Evolutionary conservation across 2,329 filamentous ascomycete species (phyloP).

Genomic region (Cladosporium sp.): DNA sequence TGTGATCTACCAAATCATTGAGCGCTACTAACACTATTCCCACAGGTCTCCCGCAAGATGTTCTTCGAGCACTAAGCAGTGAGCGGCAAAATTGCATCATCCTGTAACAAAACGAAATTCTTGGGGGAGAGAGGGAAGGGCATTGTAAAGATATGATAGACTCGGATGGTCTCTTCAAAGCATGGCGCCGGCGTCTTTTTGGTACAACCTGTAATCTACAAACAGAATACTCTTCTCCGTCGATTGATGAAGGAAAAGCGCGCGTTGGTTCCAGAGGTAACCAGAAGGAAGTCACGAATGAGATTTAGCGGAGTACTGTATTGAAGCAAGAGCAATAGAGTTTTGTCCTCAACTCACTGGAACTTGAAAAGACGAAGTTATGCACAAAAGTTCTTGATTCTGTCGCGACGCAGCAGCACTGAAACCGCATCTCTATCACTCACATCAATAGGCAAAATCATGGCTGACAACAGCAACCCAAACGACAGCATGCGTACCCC

Average conservation of each 20-base stretch:
- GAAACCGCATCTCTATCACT: neutral
- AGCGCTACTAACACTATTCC: neutral
- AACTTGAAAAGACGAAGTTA: neutral
- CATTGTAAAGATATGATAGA: constrained; percentile 20
- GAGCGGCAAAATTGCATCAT: constrained; percentile 8
- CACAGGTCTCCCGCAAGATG: constrained; percentile 16
- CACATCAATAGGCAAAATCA: neutral
- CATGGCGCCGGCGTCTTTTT: constrained; percentile 19
- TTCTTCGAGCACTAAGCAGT: constrained; percentile 17
- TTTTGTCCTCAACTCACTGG: neutral
- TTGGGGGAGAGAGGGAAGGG: neutral
- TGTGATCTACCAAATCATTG: neutral
- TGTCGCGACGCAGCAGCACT: neutral
- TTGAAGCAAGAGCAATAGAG: constrained; percentile 2
- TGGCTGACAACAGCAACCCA: neutral
- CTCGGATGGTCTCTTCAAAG: constrained; percentile 17
- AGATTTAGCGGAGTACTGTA: constrained; percentile 5
- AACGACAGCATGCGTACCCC: neutral
- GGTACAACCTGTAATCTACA: constrained; percentile 17
- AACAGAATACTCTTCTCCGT: constrained; percentile 18
- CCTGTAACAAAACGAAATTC: constrained; percentile 2
- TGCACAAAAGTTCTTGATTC: neutral
- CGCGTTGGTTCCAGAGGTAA: neutral
- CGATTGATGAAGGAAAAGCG: constrained; percentile 7
- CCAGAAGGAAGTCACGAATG: constrained; percentile 2